Base-by-base conservation (phyloP, 192 early-diverging fungal genomes). In the Diversispora eburnea region DNA sequence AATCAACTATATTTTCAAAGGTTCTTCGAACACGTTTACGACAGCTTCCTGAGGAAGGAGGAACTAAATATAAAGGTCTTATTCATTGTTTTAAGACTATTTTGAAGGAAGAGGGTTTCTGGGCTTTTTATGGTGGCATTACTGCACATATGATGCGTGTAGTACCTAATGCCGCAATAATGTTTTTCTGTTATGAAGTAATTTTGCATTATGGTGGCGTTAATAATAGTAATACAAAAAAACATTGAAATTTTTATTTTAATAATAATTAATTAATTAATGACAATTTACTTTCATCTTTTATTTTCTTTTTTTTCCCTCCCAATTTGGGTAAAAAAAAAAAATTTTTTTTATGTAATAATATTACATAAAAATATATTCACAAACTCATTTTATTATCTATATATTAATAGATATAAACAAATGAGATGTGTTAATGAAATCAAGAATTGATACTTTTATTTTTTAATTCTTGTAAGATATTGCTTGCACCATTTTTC, bases 81-180 rank as follows among this genome's bases (percentile, higher is more conserved):
- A 78, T 80, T 13, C 82, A 85, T 58, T 84, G 84, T 7, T 67
- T 84, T 8, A 81, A 74, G 25, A 75, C 83, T 8, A 89, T 94
- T 33, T 81, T 85, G 46, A 76, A 67, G 25, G 92, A 96, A 70
- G 97, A 99, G 78, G 95, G 97, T 54, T 46, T 94, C 6, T 81
- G 81, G 15, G 93, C 92, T 3, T 78, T 99, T 20, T 99, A 99
- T 73, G 94, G 95, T 58, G 97, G 97, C n/a, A 86, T 99, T 86
- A 91, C 93, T 13, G 92, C 95, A 3, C 95, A 98, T 82, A 81
- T 99, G 63, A 81, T 97, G 85, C 88, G 97, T 59, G 94, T 95
- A 0, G 95, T 98, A 8, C 97, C 97, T 0, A 98, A 98, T 78
- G 95, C 97, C 0, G 91, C 94, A 7, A 96, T 97, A 67, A 88